Evolutionary conservation across 2,329 filamentous ascomycete species (phyloP), one percentile per base, ranked within the genome.

Genomic region (Fusarium phyllophilum): DNA sequence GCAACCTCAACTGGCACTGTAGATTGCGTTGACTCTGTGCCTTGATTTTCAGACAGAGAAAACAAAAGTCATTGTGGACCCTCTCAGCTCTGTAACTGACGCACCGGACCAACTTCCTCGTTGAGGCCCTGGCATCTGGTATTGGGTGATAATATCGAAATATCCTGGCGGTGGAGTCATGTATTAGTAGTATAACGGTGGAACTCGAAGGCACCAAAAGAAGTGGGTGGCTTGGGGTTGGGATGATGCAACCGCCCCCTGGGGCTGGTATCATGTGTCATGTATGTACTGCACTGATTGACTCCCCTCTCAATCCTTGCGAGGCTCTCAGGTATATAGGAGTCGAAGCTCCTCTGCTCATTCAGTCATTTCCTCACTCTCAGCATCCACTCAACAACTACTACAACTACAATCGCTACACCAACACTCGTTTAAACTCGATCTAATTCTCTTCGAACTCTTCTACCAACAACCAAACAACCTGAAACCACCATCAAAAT

Each of bases 241-340:
- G 71, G 71, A 72, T 74, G 71, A 74, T 74, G 71, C 71, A 74
- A 74, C 71, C 71, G 71, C 71, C 71, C 71, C 71, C 72, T 58
- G 71, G 70, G 70, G 68, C 69, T 72, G 62, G 57, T 68, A 63
- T 72, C 68, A 71, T 71, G 68, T 29, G 44, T 26, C 29, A 60
- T 61, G 58, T 64, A 66, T 61, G 62, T 52, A 36, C 62, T 24
- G 51, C 41, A 65, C 39, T 44, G 52, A 57, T 42, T 42, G 55
- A 67, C 66, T 45, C 34, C 36, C 55, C 31, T 70, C 46, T 49
- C 66, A 49, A 74, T 72, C 71, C 57, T 61, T 74, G 71, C 62
- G 66, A 64, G 42, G 39, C 48, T 41, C 36, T 48, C 39, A 49
- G 71, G 71, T 74, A 74, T 74, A 74, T 74, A 74, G 67, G 72